Evolutionary conservation across 768 basidiomycete species (phyloP).

Genomic region (Mycena filopes): DNA sequence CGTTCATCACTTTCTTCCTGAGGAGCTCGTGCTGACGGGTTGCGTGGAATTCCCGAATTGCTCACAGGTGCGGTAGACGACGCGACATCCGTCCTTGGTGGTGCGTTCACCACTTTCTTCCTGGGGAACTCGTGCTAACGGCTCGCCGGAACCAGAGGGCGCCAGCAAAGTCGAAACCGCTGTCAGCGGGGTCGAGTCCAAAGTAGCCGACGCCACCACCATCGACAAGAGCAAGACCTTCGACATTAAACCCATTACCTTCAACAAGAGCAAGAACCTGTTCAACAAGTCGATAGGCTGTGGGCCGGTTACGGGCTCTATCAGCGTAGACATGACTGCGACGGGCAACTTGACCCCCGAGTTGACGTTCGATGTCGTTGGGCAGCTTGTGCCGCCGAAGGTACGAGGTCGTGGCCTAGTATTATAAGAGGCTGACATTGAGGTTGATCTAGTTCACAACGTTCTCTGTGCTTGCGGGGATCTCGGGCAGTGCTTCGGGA

Average conservation of each 20-base stretch:
- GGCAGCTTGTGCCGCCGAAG: background rate
- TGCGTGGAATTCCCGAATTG: no score
- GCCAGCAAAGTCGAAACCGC: no score
- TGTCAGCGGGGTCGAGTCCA: no score
- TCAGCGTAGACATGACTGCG: slow-evolving; percentile 18
- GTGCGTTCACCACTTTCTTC: no score
- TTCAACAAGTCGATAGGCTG: slow-evolving; percentile 9
- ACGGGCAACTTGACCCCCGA: background rate
- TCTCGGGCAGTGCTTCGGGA: slow-evolving; percentile 52
- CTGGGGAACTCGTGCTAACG: no score
- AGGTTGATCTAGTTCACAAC: background rate
- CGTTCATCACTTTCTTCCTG: background rate
- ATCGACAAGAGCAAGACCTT: slow-evolving; percentile 5
- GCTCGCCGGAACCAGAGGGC: no score
- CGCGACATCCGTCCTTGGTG: no score
- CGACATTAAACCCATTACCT: background rate
- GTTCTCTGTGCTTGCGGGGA: slow-evolving; percentile 34
- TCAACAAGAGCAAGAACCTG: slow-evolving; percentile 19
- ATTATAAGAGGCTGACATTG: background rate
- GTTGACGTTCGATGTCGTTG: slow-evolving; percentile 33
- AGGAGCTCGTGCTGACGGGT: no score
- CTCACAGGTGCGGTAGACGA: no score
- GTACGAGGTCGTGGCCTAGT: background rate
- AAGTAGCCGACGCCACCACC: background rate
- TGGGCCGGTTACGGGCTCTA: background rate